These are phyloP conservation scores for Skeletonema tropicum DNA, from an alignment of 108 stramenopile species.

Conservation along the genomic window DNA sequence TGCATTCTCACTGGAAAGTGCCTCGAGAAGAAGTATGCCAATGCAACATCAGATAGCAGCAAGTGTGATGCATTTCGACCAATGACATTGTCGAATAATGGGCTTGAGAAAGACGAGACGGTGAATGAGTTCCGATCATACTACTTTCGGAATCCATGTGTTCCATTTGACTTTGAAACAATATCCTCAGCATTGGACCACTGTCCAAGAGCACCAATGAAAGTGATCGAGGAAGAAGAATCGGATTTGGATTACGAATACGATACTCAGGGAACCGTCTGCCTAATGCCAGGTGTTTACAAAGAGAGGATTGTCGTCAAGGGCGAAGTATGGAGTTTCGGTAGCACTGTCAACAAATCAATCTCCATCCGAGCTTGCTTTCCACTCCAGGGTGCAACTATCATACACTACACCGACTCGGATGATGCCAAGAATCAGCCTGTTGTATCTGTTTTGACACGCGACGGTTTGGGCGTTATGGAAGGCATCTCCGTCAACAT, in stretches of 20 bases:
- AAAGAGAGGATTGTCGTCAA: constrained; percentile 20
- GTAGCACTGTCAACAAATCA: constrained; percentile 4
- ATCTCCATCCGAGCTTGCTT: constrained; percentile 32
- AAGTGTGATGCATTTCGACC: background rate
- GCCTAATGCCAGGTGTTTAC: constrained; percentile 34
- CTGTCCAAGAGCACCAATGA: constrained; percentile 10
- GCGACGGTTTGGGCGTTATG: background rate
- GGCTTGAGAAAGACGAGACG: background rate
- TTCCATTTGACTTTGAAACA: constrained; percentile 30
- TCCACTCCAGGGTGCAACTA: constrained; percentile 23
- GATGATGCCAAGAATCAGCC: constrained; percentile 15
- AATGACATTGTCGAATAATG: background rate
- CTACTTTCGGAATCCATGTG: constrained; percentile 34
- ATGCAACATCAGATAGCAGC: background rate
- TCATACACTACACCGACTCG: constrained; percentile 15
- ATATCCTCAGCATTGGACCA: constrained; percentile 17
- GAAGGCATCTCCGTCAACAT: constrained; percentile 29
- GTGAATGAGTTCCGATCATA: background rate
- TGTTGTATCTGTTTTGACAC: constrained; percentile 15
- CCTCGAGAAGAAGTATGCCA: background rate
- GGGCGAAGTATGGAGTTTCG: constrained; percentile 11
- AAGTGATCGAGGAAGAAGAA: background rate
- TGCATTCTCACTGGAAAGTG: constrained; percentile 29
- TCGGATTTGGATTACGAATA: background rate
- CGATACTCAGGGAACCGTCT: constrained; percentile 20